Percentiles rank a stretch among this genome's conserved stretches.
phyloP scores from a whole-genome alignment of 257 asterid genomes.

The Phtheirospermum japonicum region DNA sequence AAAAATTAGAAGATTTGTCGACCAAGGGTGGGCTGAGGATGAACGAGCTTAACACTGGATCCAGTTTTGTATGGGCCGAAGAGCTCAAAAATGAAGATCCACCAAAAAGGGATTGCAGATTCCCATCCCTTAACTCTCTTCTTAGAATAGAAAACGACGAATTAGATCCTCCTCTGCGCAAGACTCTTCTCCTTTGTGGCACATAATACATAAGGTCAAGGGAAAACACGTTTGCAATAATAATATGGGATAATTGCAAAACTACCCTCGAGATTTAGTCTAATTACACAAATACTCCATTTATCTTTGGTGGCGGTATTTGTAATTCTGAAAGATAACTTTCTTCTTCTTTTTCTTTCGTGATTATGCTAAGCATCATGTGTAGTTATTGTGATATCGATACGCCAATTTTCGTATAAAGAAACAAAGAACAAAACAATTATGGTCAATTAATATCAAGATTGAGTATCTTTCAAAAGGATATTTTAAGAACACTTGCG shows the following conservation, averaged over 20 bases:
- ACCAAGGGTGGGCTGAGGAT: constrained; percentile 49
- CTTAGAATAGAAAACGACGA: constrained; percentile 48
- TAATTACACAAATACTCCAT: neutral
- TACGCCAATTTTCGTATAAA: neutral
- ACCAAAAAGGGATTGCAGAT: constrained; percentile 51
- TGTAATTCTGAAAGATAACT: neutral
- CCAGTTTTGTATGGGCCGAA: constrained; percentile 50
- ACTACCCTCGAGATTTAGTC: neutral
- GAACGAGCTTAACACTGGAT: constrained; percentile 66
- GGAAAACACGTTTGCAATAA: constrained; percentile 19
- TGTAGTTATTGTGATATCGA: too few relatives aligned
- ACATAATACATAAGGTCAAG: constrained; percentile 52
- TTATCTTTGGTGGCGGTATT: neutral
- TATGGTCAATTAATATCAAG: neutral
- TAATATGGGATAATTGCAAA: neutral
- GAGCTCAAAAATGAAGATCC: constrained; percentile 51
- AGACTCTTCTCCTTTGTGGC: constrained; percentile 62
- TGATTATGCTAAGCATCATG: neutral
- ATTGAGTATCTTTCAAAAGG: constrained; percentile 39
- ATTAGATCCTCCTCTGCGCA: constrained; percentile 49
- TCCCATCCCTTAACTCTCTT: constrained; percentile 71
- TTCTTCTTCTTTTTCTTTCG: neutral
- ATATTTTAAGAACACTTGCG: constrained; percentile 66
- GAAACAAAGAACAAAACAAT: neutral
- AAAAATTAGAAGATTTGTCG: constrained; percentile 36